Conservation (phyloP, 192 early-diverging fungal genomes). For the Coemansia sp. region DNA sequence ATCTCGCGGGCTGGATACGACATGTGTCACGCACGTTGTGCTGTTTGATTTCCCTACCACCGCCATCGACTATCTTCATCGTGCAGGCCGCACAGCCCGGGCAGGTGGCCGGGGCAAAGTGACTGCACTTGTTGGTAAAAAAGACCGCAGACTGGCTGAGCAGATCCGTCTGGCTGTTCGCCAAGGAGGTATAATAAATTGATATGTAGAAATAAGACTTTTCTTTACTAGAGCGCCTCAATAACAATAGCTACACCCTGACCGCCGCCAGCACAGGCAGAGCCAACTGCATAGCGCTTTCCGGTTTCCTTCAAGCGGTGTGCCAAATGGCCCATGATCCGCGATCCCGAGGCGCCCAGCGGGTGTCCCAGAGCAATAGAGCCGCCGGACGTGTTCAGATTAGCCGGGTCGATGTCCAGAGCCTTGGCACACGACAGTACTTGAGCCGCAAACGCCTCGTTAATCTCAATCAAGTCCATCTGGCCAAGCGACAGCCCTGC, state of each 20-base stretch:
- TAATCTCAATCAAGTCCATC: constrained; percentile 92
- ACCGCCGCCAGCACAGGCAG: constrained; percentile 96
- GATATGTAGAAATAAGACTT: background rate
- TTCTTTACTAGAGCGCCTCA: constrained; percentile 46
- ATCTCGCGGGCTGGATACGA: constrained; percentile 86
- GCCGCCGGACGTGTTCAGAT: constrained; percentile 86
- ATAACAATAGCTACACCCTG: constrained; percentile 76
- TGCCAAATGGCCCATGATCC: constrained; percentile 85
- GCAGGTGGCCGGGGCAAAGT: constrained; percentile 76
- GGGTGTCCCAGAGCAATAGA: constrained; percentile 94
- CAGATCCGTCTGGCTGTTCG: constrained; percentile 50
- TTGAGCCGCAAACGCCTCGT: constrained; percentile 98
- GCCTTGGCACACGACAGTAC: constrained; percentile 87
- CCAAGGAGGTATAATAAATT: constrained; percentile 48
- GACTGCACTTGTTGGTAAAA: constrained; percentile 74
- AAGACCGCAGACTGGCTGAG: constrained; percentile 58
- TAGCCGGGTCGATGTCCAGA: constrained; percentile 73
- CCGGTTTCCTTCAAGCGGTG: constrained; percentile 79
- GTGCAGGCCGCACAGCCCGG: constrained; percentile 86
- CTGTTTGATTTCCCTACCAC: constrained; percentile 89
- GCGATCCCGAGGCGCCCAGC: constrained; percentile 91
- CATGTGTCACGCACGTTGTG: constrained; percentile 82
- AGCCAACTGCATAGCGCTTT: constrained; percentile 85
- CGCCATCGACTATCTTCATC: constrained; percentile 89
- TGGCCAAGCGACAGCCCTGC: constrained; percentile 75